Conservation (phyloP, 495 filamentous ascomycete genomes). For the Thermothielavioides terrestris region DNA sequence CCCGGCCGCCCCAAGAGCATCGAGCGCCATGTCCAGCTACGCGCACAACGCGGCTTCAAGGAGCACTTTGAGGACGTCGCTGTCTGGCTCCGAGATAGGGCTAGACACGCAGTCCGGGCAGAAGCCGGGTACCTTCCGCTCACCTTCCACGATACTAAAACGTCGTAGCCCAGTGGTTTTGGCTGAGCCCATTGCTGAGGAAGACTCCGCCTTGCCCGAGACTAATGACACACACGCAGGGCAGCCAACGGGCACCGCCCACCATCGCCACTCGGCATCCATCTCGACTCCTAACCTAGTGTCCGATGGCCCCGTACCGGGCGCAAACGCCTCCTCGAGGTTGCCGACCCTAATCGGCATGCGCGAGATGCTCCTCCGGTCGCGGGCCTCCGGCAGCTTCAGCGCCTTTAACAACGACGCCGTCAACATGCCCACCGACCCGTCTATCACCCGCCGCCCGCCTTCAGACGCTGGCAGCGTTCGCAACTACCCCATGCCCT, state of each 20-base stretch:
- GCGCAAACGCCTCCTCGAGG: constrained; percentile 30
- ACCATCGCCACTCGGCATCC: constrained; percentile 8
- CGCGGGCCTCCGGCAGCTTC: constrained; percentile 28
- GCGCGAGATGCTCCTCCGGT: constrained; percentile 52
- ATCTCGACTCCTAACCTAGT: constrained; percentile 13
- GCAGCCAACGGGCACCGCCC: not conserved
- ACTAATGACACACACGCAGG: not conserved
- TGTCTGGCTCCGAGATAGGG: constrained; percentile 5
- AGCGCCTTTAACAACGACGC: constrained; percentile 19
- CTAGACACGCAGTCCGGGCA: constrained; percentile 12
- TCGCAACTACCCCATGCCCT: constrained; percentile 21
- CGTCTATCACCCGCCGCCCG: constrained; percentile 18
- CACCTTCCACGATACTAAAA: constrained; percentile 13
- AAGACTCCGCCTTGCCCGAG: constrained; percentile 10
- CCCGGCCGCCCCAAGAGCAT: constrained; percentile 27
- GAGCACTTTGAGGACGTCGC: constrained; percentile 18
- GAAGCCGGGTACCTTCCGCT: constrained; percentile 11
- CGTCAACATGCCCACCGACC: constrained; percentile 12
- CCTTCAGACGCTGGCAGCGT: constrained; percentile 25
- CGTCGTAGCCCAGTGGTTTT: constrained; percentile 15
- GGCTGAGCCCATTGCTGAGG: constrained; percentile 34
- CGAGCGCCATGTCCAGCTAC: constrained; percentile 26
- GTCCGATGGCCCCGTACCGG: constrained; percentile 23
- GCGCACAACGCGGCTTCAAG: constrained; percentile 6
- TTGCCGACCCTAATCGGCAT: constrained; percentile 52